These are phyloP conservation scores for Thraustochytrium sp. DNA, from an alignment of 352 stramenopile species.

Conservation along the genomic window DNA sequence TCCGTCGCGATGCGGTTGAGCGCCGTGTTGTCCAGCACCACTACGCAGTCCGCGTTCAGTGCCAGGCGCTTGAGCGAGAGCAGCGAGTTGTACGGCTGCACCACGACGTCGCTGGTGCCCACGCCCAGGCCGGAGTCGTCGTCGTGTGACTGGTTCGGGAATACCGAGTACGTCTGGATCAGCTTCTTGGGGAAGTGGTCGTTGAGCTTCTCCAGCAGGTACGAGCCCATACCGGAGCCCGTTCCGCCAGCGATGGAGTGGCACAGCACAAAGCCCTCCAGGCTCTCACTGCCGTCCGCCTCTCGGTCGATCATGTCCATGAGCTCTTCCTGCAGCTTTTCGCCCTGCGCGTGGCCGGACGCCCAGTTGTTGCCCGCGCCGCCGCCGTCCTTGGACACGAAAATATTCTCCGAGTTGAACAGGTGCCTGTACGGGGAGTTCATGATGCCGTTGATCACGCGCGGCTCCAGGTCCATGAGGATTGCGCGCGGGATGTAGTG, in stretches of 20 bases:
- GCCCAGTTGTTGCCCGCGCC: constrained; percentile 88
- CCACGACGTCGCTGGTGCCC: constrained; percentile 86
- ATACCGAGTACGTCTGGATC: constrained; percentile 98
- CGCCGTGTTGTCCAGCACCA: constrained; percentile 98
- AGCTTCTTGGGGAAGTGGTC: constrained; percentile 99
- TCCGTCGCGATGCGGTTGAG: constrained; percentile 84
- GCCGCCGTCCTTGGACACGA: constrained; percentile 75
- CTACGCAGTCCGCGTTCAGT: constrained; percentile 95
- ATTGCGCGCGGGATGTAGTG: constrained; percentile 35
- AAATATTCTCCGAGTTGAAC: constrained; percentile 98
- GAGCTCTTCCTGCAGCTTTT: constrained; percentile 90
- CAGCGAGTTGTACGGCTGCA: constrained; percentile 99
- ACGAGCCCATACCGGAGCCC: constrained; percentile 96
- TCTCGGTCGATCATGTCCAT: constrained; percentile 99
- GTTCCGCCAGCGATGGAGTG: constrained; percentile 98
- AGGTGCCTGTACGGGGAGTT: constrained; percentile 85
- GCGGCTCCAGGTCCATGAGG: constrained; percentile 95
- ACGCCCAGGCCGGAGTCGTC: not conserved
- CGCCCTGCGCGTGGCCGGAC: constrained; percentile 78
- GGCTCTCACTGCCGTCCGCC: constrained; percentile 83
- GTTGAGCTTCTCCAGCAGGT: constrained; percentile 97
- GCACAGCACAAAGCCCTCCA: constrained; percentile 94
- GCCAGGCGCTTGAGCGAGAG: constrained; percentile 95
- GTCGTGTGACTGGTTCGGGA: constrained; percentile 84
- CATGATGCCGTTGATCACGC: constrained; percentile 84